A percentile compares a stretch with the other conserved stretches of the same genome.
phyloP scores from a whole-genome alignment of 129 eudicot genomes.

The Saposhnikovia divaricata region DNA sequence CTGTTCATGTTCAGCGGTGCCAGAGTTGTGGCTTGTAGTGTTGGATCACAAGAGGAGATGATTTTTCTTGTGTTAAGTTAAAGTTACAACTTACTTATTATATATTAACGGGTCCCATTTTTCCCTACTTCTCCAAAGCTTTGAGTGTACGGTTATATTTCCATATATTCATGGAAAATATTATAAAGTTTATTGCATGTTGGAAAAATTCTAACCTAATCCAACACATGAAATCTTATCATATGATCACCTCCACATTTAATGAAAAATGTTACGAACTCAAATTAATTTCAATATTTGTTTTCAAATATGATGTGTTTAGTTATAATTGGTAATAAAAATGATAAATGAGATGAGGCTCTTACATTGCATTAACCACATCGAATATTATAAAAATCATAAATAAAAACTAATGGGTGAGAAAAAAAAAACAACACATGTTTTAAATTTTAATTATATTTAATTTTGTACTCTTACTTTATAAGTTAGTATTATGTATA shows the following conservation, averaged over 20 bases:
- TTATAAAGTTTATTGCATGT: neutral
- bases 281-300: no score
- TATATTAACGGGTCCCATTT: neutral
- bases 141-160: slow-evolving; percentile 14
- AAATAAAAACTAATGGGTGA: no score
- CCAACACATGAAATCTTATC: neutral
- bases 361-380: no score
- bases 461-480: no score
- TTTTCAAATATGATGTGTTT: no score
- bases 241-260: neutral
- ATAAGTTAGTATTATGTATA: no score
- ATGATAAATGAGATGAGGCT: no score
- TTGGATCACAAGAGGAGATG: slow-evolving; percentile 10
- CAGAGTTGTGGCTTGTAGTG: slow-evolving; percentile 26
- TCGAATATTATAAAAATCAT: no score
- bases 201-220: neutral
- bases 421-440: no score
- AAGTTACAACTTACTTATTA: neutral
- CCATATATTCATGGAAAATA: neutral
- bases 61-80: slow-evolving; percentile 29
- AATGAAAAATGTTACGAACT: no score
- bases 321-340: no score
- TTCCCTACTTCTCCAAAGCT: neutral
- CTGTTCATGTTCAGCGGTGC: slow-evolving; percentile 12
- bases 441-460: no score